These are phyloP conservation scores for Bruguiera sexangula DNA, from an alignment of 345 rosid species.

Conservation along the genomic window DNA sequence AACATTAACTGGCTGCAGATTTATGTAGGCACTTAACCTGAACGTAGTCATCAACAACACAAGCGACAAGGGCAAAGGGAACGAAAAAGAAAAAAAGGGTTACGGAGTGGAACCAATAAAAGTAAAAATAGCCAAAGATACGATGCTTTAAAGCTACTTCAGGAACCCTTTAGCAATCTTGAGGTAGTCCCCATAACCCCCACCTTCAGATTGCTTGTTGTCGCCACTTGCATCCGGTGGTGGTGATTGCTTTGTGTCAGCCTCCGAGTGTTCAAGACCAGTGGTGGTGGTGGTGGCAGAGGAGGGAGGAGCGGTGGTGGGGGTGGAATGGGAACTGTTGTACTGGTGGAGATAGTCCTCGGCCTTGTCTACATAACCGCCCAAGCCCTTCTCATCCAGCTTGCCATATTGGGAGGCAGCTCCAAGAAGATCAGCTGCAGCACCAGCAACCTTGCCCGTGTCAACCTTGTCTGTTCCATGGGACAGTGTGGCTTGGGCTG, in stretches of 20 bases:
- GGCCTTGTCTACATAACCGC: conserved; percentile 67
- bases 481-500: conserved; percentile 45
- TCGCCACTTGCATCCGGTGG: conserved; percentile 14
- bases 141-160: conserved; percentile 13
- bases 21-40: no score
- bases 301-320: conserved; percentile 29
- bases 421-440: conserved; percentile 51
- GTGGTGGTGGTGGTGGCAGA: conserved; percentile 25
- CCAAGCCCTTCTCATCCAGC: conserved; percentile 52
- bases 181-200: conserved; percentile 40
- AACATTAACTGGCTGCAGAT: no score
- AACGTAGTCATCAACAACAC: no score
- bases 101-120: no score
- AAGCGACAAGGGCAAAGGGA: no score
- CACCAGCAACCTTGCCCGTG: conserved; percentile 54
- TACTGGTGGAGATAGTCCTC: conserved; percentile 63
- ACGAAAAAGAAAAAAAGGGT: no score
- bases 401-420: conserved; percentile 69
- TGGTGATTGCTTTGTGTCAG: background rate
- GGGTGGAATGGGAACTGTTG: conserved; percentile 36
- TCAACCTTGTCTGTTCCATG: conserved; percentile 46
- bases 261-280: conserved; percentile 14
- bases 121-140: no score
- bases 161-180: conserved; percentile 62
- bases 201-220: conserved; percentile 40